Evolutionary conservation across 2,329 filamentous ascomycete species (phyloP).

Genomic region (Colletotrichum sublineola): DNA sequence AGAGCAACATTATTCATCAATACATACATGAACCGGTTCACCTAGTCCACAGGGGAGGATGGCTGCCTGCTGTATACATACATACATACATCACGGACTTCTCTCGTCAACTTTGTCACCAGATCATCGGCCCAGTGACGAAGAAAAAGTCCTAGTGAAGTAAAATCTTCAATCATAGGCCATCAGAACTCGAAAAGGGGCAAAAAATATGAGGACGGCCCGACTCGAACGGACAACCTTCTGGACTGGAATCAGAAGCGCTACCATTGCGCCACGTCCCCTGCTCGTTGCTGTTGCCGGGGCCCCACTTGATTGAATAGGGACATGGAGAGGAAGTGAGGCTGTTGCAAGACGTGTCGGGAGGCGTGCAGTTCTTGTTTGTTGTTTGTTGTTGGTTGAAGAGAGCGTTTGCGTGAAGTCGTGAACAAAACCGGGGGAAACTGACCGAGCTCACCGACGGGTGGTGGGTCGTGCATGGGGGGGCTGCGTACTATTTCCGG

Average conservation of each 20-base stretch:
- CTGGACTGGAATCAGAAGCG: slow-evolving; percentile 42
- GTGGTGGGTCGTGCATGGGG: not conserved
- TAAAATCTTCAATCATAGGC: not conserved
- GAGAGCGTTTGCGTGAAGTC: not conserved
- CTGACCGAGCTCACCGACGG: slow-evolving; percentile 6
- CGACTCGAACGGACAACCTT: slow-evolving; percentile 40
- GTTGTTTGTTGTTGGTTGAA: not conserved
- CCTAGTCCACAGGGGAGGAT: too few species aligned
- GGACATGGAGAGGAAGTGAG: not conserved
- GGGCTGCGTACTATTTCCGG: not conserved
- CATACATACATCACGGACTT: too few species aligned
- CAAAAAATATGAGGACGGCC: slow-evolving; percentile 25
- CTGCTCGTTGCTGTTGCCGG: not conserved
- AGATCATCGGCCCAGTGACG: not conserved
- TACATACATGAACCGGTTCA: too few species aligned
- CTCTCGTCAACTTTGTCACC: not conserved
- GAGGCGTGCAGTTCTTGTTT: too few species aligned
- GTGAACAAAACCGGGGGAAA: not conserved
- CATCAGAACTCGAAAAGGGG: not conserved
- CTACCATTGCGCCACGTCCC: slow-evolving; percentile 41
- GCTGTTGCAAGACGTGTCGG: too few species aligned
- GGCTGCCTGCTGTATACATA: not conserved
- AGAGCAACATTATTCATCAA: too few species aligned
- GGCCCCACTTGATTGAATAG: not conserved
- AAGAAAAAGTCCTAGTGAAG: not conserved